These are phyloP conservation scores for Saccharomycopsis hybrid DNA, from an alignment of 1,139 yeast species.

Conservation along the genomic window DNA sequence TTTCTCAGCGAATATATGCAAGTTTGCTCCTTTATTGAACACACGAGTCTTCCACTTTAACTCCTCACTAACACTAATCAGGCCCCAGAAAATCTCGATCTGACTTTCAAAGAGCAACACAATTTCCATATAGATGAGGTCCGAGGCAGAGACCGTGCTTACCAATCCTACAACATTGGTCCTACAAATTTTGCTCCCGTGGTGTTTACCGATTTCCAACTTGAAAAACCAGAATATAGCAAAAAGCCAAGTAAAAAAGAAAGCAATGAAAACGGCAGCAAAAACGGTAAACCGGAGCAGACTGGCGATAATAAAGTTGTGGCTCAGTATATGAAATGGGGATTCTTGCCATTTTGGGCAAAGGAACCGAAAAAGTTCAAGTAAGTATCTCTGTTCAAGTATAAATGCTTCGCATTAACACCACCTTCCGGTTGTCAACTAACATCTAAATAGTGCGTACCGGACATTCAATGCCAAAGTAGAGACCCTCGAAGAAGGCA, in stretches of 20 bases:
- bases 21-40: not conserved
- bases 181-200: constrained; percentile 48
- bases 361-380: constrained; percentile 29
- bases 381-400: constrained; percentile 17
- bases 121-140: constrained; percentile 3
- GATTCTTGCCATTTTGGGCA: constrained; percentile 50
- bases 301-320: constrained; percentile 22
- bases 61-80: not conserved
- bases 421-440: constrained; percentile 24
- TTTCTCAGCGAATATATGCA: not conserved
- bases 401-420: constrained; percentile 32
- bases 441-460: constrained; percentile 26
- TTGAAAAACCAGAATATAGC: no score
- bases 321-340: constrained; percentile 51
- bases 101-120: constrained; percentile 3
- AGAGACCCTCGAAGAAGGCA: constrained; percentile 43
- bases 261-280: constrained; percentile 13
- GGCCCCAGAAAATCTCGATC: constrained; percentile 8
- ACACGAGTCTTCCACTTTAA: not conserved
- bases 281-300: not conserved
- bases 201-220: constrained; percentile 24
- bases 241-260: not conserved
- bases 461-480: constrained; percentile 58
- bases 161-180: constrained; percentile 39
- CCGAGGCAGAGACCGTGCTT: constrained; percentile 7